Evolutionary conservation across 2,329 filamentous ascomycete genomes (phyloP), one percentile per base, ranked within the genome.

Genomic region (Colletotrichum sp.): DNA sequence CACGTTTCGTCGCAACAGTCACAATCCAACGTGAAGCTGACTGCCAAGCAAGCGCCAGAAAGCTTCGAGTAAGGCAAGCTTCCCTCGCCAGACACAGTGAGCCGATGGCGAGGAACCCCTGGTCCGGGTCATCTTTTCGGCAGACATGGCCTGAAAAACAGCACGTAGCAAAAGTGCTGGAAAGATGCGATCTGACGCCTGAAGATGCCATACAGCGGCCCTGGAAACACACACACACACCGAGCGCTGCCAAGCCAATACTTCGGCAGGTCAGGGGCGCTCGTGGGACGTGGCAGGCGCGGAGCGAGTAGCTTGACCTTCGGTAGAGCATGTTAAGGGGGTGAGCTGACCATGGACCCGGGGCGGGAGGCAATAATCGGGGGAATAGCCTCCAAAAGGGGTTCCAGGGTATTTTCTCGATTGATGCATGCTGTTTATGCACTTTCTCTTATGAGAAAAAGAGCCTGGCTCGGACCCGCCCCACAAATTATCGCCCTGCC

Each of bases 231-330:
- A 64, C 9, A 28, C 59, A 64, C 64, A 34, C 62, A 21, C 24
- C 55, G 59, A 65, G 44, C 24, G 13, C 64, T 55, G 70, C 74
- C 74, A 76, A 76, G 74, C 70, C 74, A 74, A 76, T 76, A 76
- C 65, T 49, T 21, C 74, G 74, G 74, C 74, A 73, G 74, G 44
- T 16, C 49, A 76, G 64, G 65, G 74, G 70, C 44, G 32, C 18
- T 24, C 57, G 52, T 67, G 65, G 71, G 64, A 76, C 74, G 74
- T 76, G 74, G 74, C 74, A 74, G 71, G 52, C 36, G 65, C 74
- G 59, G 44, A 69, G 65, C 70, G 34, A 28, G 60, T 71, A 65
- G 28, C 34, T 62, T 52, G 68, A 70, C 18, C 68, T 70, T 63
- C 57, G 68, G 68, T 70, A 70, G 67, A 69, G n/a, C n/a, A 57